These are phyloP conservation scores for Cordia subcordata DNA, from an alignment of 257 asterid species.

Conservation along the genomic window DNA sequence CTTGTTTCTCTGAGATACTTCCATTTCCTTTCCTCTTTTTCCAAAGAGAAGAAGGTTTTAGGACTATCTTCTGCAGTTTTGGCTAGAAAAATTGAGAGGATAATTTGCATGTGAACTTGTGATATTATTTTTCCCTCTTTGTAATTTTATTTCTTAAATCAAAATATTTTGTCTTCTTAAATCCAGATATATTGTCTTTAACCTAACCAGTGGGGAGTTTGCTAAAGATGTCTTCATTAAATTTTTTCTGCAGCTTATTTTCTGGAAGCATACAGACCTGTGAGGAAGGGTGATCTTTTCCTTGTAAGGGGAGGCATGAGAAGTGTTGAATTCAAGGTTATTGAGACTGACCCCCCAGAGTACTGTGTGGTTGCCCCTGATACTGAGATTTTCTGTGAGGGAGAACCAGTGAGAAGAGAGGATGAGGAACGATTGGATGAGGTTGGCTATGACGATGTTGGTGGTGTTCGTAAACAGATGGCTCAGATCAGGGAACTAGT, in stretches of 20 bases:
- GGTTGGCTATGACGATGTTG: constrained; percentile 86
- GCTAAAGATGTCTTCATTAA: constrained; percentile 9
- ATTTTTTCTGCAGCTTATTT: constrained; percentile 52
- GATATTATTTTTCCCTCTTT: too few relatives aligned
- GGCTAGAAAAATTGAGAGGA: too few relatives aligned
- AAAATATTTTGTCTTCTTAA: too few relatives aligned
- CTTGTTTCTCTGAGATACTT: too few relatives aligned
- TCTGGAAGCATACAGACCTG: constrained; percentile 75
- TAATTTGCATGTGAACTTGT: too few relatives aligned
- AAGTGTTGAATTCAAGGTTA: constrained; percentile 71
- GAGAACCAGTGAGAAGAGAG: constrained; percentile 74
- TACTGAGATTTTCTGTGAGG: constrained; percentile 84
- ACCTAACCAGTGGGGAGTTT: background rate
- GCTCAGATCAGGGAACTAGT: constrained; percentile 85
- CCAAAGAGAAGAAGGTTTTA: too few relatives aligned
- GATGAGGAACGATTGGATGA: constrained; percentile 75
- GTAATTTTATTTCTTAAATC: too few relatives aligned
- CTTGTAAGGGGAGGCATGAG: constrained; percentile 91
- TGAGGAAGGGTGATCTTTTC: constrained; percentile 75
- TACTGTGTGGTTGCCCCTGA: constrained; percentile 88
- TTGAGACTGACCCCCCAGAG: constrained; percentile 74
- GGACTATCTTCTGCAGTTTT: too few relatives aligned
- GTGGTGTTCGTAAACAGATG: constrained; percentile 92
- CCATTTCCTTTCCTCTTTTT: too few relatives aligned
- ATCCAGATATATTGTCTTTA: too few relatives aligned